Conservation (phyloP, 371 early-diverging fungal genomes). For the Circinella minor region DNA sequence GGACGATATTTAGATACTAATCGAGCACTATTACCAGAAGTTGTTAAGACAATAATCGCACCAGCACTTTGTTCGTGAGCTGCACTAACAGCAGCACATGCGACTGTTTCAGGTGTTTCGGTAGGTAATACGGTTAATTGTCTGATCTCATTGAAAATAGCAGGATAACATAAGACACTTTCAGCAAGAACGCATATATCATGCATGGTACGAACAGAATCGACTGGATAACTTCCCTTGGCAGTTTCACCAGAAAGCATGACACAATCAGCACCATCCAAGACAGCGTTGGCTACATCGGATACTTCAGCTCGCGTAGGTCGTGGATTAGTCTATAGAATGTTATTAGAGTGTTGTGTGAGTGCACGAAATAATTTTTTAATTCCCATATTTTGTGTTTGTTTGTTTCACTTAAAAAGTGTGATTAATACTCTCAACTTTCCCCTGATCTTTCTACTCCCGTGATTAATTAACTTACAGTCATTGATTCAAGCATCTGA, state of each 20-base stretch:
- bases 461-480: conserved; percentile 41
- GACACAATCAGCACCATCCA: conserved; percentile 98
- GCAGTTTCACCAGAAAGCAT: conserved; percentile 99
- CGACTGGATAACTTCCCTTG: conserved; percentile 84
- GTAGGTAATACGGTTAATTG: conserved; percentile 75
- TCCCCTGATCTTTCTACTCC: not conserved
- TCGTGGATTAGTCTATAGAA: conserved; percentile 76
- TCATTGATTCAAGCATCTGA: conserved; percentile 99
- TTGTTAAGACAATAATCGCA: conserved; percentile 85
- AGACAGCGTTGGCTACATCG: conserved; percentile 98
- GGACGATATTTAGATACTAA: conserved; percentile 96
- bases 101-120: conserved; percentile 90
- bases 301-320: conserved; percentile 99
- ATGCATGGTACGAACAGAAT: conserved; percentile 80
- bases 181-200: conserved; percentile 80
- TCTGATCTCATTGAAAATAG: conserved; percentile 83
- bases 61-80: conserved; percentile 88
- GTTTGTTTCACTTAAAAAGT: too few relatives aligned
- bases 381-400: too few relatives aligned
- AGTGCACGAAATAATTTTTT: too few relatives aligned
- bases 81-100: conserved; percentile 90
- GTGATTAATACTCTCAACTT: too few relatives aligned
- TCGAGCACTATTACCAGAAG: conserved; percentile 87
- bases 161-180: conserved; percentile 77
- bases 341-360: too few relatives aligned